These are phyloP conservation scores for Capsicum rhomboideum DNA, from an alignment of 257 asterid species.

Conservation along the genomic window DNA sequence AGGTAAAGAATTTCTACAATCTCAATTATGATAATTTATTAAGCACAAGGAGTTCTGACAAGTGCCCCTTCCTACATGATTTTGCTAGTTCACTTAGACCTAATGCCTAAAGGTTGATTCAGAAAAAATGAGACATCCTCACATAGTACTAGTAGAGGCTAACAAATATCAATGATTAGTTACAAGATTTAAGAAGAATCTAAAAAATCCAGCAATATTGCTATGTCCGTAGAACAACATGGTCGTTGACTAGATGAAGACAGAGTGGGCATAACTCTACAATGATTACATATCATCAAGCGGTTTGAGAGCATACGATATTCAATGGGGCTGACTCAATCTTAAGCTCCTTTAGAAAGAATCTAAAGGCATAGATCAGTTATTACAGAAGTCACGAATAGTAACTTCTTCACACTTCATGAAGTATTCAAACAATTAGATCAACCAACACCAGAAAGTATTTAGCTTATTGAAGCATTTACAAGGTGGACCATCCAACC, in stretches of 20 bases:
- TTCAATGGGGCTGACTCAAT: not conserved
- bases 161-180: not conserved
- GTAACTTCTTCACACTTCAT: not conserved
- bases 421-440: not conserved
- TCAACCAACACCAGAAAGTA: not conserved
- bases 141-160: not conserved
- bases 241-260: not conserved
- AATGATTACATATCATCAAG: not conserved
- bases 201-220: not conserved
- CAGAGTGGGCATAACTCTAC: not conserved
- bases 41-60: not conserved
- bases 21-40: not conserved
- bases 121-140: not conserved
- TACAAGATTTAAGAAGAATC: not conserved
- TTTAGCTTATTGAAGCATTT: not conserved
- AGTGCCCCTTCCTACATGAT: not conserved
- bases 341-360: not conserved
- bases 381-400: not conserved
- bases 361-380: not conserved
- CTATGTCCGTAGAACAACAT: not conserved
- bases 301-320: not conserved
- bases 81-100: not conserved
- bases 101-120: not conserved
- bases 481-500: not conserved
- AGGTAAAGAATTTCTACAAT: slow-evolving; percentile 34